Evolutionary conservation across 2,329 filamentous ascomycete species (phyloP).

Genomic region (Ceratocystis cacaofunesta): DNA sequence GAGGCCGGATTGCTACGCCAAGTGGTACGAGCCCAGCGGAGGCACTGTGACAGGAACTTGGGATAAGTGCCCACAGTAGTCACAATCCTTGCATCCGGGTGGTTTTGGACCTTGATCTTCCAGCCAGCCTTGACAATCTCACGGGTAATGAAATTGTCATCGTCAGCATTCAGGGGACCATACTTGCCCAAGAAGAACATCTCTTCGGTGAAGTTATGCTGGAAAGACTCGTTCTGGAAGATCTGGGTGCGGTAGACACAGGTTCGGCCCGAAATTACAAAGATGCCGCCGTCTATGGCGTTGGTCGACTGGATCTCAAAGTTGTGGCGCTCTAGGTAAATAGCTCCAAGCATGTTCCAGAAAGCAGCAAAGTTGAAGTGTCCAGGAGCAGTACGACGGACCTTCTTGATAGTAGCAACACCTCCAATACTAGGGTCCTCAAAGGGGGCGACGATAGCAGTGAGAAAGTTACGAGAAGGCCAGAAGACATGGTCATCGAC

Average conservation of each 20-base stretch:
- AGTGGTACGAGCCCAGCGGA: constrained; percentile 43
- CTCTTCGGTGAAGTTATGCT: constrained; percentile 33
- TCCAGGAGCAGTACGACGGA: constrained; percentile 26
- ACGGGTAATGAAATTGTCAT: constrained; percentile 48
- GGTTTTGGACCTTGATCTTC: constrained; percentile 40
- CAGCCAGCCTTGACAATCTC: constrained; percentile 36
- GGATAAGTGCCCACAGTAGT: constrained; percentile 37
- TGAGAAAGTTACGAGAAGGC: constrained; percentile 28
- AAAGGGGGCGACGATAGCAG: constrained; percentile 30
- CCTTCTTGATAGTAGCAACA: constrained; percentile 42
- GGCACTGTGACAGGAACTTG: constrained; percentile 38
- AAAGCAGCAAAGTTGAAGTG: constrained; percentile 24
- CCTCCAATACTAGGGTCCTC: constrained; percentile 33
- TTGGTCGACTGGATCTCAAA: constrained; percentile 44
- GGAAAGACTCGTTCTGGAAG: constrained; percentile 30
- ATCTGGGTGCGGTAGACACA: constrained; percentile 36
- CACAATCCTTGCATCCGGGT: constrained; percentile 32
- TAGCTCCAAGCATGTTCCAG: constrained; percentile 41
- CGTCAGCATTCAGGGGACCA: constrained; percentile 37
- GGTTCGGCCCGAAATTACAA: constrained; percentile 43
- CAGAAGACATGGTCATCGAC: constrained; percentile 41
- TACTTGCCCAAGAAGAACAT: constrained; percentile 31
- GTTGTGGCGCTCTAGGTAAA: constrained; percentile 48
- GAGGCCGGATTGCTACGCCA: constrained; percentile 40
- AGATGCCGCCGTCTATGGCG: constrained; percentile 42